These are phyloP conservation scores for Yarrowia divulgata DNA, from an alignment of 805 yeast species.

Conservation along the genomic window DNA sequence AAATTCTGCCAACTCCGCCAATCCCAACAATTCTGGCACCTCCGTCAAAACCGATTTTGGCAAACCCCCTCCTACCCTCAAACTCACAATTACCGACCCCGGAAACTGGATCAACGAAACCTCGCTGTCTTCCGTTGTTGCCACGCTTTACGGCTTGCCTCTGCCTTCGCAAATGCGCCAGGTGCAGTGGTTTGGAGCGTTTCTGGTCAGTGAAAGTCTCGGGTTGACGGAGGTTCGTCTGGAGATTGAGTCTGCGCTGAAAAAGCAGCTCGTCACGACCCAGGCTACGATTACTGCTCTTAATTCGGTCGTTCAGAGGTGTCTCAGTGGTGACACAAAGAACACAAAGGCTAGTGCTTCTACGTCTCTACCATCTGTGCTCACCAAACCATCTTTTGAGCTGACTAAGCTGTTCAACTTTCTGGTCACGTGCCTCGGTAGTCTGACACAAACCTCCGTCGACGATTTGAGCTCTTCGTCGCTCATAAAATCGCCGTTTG, in stretches of 20 bases:
- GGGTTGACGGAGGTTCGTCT: background rate
- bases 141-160: constrained; percentile 28
- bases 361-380: background rate
- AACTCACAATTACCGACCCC: constrained; percentile 4
- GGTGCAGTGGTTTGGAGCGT: constrained; percentile 11
- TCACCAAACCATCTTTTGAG: background rate
- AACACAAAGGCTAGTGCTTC: background rate
- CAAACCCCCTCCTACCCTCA: background rate
- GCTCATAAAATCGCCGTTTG: constrained; percentile 47
- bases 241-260: background rate
- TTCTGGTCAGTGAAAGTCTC: background rate
- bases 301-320: background rate
- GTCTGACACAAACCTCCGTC: constrained; percentile 2
- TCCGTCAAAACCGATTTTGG: too few relatives aligned
- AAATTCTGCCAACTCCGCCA: too few relatives aligned
- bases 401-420: background rate
- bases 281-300: constrained; percentile 15
- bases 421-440: constrained; percentile 14
- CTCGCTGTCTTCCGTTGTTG: background rate
- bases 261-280: constrained; percentile 1
- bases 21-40: too few relatives aligned
- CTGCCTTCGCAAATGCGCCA: constrained; percentile 1
- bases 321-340: background rate
- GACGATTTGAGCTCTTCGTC: constrained; percentile 40
- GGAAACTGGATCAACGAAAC: constrained; percentile 3